A percentile compares a stretch with the other conserved stretches of the same genome.
These are phyloP conservation scores for Calonectria pauciramosa DNA, from an alignment of 2,329 filamentous ascomycete species.

Conservation along the genomic window DNA sequence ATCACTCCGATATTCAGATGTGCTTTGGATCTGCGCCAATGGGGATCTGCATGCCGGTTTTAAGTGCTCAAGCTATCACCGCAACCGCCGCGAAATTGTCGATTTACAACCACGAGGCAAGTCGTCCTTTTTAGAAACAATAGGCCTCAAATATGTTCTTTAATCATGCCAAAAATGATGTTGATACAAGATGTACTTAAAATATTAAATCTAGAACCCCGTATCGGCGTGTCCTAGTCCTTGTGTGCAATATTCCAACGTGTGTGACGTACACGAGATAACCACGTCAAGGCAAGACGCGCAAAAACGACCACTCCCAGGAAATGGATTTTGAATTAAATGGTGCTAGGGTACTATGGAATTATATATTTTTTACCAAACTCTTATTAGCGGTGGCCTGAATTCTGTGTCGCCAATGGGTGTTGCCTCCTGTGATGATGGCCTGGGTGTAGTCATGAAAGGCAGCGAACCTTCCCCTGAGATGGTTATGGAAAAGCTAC, in stretches of 20 bases:
- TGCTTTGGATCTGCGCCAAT: not conserved
- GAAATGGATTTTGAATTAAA: not conserved
- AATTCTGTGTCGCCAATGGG: not conserved
- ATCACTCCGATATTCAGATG: not conserved
- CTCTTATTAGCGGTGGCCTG: not conserved
- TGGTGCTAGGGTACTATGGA: not conserved
- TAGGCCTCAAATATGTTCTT: not conserved
- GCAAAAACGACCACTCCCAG: not conserved
- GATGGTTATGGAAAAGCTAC: not conserved
- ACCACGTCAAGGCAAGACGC: not conserved
- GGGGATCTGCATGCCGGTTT: not conserved
- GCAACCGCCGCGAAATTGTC: not conserved
- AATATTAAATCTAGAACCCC: too few relatives aligned
- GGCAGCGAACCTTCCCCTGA: not conserved
- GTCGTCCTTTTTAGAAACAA: not conserved
- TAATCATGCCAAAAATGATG: not conserved
- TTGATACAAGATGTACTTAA: not conserved
- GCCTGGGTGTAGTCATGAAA: not conserved
- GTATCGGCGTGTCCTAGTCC: not conserved
- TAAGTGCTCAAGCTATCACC: not conserved
- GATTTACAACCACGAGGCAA: not conserved
- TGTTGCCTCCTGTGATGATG: not conserved
- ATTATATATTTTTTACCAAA: not conserved
- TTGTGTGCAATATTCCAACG: not conserved
- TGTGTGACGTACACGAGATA: not conserved